Conservation (phyloP, 305 asterid genomes). For the Fraxinus paxiana region DNA sequence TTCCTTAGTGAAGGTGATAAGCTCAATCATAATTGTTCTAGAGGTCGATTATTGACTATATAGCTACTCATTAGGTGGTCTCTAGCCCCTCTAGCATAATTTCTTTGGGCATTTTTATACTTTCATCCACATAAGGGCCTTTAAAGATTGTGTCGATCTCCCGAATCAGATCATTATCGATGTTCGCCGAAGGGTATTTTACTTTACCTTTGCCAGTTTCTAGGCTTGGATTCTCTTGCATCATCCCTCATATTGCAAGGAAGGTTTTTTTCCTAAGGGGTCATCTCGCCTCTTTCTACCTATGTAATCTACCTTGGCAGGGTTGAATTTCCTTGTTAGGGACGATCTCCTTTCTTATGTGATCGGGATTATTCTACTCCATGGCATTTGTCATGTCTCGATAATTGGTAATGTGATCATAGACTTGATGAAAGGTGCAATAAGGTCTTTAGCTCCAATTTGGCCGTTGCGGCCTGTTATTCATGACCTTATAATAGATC, state of each 20-base stretch:
- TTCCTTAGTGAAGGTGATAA: neutral
- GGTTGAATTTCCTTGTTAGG: neutral
- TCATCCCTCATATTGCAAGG: neutral
- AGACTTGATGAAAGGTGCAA: too few species aligned
- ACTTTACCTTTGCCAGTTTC: too few species aligned
- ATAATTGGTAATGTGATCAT: neutral
- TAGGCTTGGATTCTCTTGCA: too few species aligned
- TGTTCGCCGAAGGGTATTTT: too few species aligned
- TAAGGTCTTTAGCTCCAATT: neutral
- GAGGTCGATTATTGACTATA: neutral
- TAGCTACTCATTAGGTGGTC: neutral
- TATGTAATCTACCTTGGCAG: neutral
- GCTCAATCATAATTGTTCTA: neutral
- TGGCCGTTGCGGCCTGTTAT: neutral
- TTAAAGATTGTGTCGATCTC: too few species aligned
- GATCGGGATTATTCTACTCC: neutral
- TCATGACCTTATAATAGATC: too few species aligned
- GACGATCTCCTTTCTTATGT: neutral
- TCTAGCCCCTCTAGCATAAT: too few species aligned
- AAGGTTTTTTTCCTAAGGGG: neutral
- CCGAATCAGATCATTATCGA: too few species aligned
- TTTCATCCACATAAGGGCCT: too few species aligned
- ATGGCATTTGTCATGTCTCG: neutral
- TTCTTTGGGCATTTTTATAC: too few species aligned
- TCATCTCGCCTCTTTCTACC: neutral